Evolutionary conservation across 495 filamentous ascomycete species (phyloP).

Genomic region (Penicillium roqueforti): DNA sequence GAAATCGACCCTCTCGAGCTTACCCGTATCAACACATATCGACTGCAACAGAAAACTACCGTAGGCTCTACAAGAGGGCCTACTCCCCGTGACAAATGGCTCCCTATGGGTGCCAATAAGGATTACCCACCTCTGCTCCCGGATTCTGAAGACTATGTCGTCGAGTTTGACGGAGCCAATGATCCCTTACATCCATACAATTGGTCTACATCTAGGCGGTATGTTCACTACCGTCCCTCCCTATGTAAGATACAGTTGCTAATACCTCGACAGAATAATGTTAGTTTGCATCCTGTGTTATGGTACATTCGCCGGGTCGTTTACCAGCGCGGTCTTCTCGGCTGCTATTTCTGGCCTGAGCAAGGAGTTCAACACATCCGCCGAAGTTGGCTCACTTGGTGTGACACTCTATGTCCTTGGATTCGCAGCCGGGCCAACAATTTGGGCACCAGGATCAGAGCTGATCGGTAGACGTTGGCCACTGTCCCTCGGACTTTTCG

Average conservation of each 20-base stretch:
- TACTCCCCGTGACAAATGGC: slow-evolving; percentile 25
- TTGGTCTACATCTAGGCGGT: slow-evolving; percentile 32
- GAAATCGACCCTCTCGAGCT: slow-evolving; percentile 19
- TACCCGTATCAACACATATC: slow-evolving; percentile 29
- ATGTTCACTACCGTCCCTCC: slow-evolving; percentile 8
- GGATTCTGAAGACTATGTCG: slow-evolving; percentile 46
- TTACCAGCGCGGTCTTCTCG: slow-evolving; percentile 49
- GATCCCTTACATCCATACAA: slow-evolving; percentile 42
- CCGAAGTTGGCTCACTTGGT: slow-evolving; percentile 48
- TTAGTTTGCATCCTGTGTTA: slow-evolving; percentile 32
- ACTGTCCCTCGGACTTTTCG: slow-evolving; percentile 44
- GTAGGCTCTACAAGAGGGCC: slow-evolving; percentile 27
- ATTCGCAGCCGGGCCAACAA: slow-evolving; percentile 45
- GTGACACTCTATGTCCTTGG: slow-evolving; percentile 52
- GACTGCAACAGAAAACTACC: slow-evolving; percentile 28
- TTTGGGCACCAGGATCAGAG: slow-evolving; percentile 69
- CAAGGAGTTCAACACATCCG: slow-evolving; percentile 41
- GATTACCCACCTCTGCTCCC: slow-evolving; percentile 44
- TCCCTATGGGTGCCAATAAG: slow-evolving; percentile 32
- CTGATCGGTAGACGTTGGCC: slow-evolving; percentile 58
- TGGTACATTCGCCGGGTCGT: slow-evolving; percentile 46
- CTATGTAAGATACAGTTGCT: not conserved
- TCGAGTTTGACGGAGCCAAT: slow-evolving; percentile 39
- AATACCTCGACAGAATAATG: not conserved
- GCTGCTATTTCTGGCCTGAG: slow-evolving; percentile 38